These are phyloP conservation scores for Aspergillus pseudoviridinutans DNA, from an alignment of 2,329 filamentous ascomycete genomes.

Conservation along the genomic window DNA sequence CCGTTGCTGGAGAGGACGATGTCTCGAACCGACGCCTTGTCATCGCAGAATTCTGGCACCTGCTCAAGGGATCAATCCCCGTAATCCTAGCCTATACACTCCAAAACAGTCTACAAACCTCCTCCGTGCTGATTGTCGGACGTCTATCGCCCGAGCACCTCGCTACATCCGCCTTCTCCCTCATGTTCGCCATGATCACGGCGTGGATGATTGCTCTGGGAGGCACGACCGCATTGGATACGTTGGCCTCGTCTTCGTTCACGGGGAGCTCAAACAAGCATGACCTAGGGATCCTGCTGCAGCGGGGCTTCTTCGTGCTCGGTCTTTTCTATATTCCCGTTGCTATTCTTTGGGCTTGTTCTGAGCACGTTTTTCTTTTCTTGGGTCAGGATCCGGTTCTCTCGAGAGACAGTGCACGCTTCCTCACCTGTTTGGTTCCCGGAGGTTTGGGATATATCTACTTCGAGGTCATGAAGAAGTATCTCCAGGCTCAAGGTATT, in stretches of 20 bases:
- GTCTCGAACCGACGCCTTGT: constrained; percentile 37
- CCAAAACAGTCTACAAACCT: constrained; percentile 79
- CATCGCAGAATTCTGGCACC: constrained; percentile 60
- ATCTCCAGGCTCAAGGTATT: constrained; percentile 54
- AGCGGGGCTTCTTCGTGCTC: constrained; percentile 70
- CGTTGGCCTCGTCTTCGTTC: constrained; percentile 75
- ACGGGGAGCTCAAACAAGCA: constrained; percentile 76
- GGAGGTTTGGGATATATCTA: constrained; percentile 83
- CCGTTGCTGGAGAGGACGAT: constrained; percentile 34
- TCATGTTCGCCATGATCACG: constrained; percentile 91
- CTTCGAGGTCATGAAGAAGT: constrained; percentile 72
- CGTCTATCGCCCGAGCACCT: constrained; percentile 74
- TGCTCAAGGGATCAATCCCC: constrained; percentile 67
- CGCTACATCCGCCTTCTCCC: constrained; percentile 78
- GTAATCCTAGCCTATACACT: constrained; percentile 81
- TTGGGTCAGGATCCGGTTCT: constrained; percentile 77
- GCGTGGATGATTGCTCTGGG: constrained; percentile 84
- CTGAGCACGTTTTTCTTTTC: constrained; percentile 67
- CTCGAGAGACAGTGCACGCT: constrained; percentile 67
- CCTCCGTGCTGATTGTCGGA: constrained; percentile 77
- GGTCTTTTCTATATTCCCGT: constrained; percentile 69
- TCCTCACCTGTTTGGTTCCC: constrained; percentile 69
- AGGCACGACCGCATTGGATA: constrained; percentile 82
- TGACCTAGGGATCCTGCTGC: constrained; percentile 73
- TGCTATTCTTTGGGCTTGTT: constrained; percentile 68